Evolutionary conservation across 345 rosid species (phyloP).

Genomic region (Gossypium australe): DNA sequence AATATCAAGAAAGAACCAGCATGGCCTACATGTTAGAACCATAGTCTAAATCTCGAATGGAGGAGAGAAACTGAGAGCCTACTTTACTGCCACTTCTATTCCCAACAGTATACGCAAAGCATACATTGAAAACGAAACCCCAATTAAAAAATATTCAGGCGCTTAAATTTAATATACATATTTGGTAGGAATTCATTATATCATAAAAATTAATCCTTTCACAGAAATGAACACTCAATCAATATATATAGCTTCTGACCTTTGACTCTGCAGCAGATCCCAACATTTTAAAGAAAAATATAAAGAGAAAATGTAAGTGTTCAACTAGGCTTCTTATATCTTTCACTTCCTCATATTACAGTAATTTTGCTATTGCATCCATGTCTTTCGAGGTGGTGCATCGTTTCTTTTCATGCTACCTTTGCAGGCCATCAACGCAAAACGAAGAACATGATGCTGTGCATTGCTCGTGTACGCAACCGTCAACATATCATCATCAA

Average conservation of each 20-base stretch:
- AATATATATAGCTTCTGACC: slow-evolving; percentile 6
- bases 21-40: too few species aligned
- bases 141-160: too few species aligned
- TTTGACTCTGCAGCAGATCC: slow-evolving; percentile 24
- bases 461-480: slow-evolving; percentile 67
- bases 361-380: too few species aligned
- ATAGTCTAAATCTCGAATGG: too few species aligned
- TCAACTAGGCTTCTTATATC: background rate
- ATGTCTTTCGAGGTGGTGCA: too few species aligned
- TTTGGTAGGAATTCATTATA: too few species aligned
- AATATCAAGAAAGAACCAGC: too few species aligned
- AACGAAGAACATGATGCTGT: slow-evolving; percentile 52
- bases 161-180: too few species aligned
- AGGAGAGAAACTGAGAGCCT: background rate
- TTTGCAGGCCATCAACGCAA: slow-evolving; percentile 48
- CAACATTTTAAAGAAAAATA: slow-evolving; percentile 9
- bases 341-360: too few species aligned
- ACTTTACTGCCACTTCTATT: background rate
- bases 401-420: background rate
- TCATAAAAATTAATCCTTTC: too few species aligned
- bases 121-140: background rate
- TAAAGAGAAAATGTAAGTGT: slow-evolving; percentile 25
- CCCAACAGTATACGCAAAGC: background rate
- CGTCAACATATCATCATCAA: slow-evolving; percentile 55
- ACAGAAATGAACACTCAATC: too few species aligned